Conservation (phyloP, 2,329 filamentous ascomycete species). For the Sporothrix schenckii region DNA sequence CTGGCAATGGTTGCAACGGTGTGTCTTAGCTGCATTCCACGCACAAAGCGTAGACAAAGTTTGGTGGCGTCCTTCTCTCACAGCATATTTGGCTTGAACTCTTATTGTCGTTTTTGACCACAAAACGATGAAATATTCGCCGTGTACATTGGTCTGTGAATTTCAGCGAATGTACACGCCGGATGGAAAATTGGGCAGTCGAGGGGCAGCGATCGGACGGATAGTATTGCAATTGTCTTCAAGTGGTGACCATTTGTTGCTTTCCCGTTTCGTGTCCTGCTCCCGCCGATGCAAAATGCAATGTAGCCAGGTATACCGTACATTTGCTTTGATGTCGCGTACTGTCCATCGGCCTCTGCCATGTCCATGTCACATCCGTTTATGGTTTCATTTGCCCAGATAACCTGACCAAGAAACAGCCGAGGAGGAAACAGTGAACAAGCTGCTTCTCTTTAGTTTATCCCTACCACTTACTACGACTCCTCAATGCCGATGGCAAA, state of each 20-base stretch:
- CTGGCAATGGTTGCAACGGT: neutral
- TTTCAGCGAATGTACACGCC: neutral
- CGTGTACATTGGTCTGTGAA: neutral
- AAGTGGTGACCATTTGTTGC: neutral
- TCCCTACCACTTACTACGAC: neutral
- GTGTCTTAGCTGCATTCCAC: constrained; percentile 19
- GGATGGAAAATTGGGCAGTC: neutral
- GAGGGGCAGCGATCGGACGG: neutral
- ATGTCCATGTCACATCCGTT: constrained; percentile 7
- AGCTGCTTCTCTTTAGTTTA: neutral
- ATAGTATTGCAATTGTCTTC: neutral
- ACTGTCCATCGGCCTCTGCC: neutral
- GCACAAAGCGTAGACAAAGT: neutral
- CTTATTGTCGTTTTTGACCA: neutral
- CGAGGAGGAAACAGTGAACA: neutral
- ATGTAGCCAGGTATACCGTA: neutral
- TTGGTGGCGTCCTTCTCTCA: neutral
- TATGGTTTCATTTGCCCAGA: constrained; percentile 10
- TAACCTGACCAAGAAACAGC: neutral
- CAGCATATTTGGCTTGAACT: too few species aligned
- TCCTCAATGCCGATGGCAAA: constrained; percentile 7
- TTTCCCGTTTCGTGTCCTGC: neutral
- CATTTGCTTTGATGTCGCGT: neutral
- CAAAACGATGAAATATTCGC: neutral
- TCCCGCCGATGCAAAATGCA: neutral